Conservation (phyloP, 2,329 filamentous ascomycete genomes). For the Diaporthe sp. region DNA sequence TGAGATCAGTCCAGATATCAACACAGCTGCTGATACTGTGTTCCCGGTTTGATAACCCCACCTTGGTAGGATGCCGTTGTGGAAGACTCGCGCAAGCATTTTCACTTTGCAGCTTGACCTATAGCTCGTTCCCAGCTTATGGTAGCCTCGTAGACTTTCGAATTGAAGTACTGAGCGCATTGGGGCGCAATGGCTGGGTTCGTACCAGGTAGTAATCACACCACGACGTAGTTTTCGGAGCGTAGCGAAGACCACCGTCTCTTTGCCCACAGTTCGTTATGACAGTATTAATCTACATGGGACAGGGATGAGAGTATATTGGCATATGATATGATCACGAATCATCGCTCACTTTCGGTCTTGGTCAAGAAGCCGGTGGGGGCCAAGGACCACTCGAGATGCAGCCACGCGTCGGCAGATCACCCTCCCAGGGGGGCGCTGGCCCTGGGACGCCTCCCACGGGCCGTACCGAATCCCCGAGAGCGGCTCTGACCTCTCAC, state of each 20-base stretch:
- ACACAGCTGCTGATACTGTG: neutral
- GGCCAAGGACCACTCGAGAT: neutral
- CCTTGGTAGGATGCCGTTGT: fast-evolving
- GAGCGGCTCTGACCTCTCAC: neutral
- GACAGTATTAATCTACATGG: neutral
- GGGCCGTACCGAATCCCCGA: conserved; percentile 25
- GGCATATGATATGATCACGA: neutral
- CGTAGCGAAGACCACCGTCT: neutral
- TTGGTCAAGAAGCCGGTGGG: neutral
- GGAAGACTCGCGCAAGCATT: neutral
- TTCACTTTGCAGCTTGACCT: neutral
- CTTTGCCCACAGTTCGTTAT: no score
- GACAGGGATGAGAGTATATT: neutral
- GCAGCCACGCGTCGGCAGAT: conserved; percentile 5
- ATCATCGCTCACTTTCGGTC: neutral
- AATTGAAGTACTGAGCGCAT: neutral
- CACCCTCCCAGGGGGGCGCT: neutral
- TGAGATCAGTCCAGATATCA: no score
- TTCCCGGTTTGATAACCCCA: fast-evolving
- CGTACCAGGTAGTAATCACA: neutral
- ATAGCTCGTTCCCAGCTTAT: neutral
- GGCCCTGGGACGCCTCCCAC: neutral
- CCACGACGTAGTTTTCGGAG: neutral
- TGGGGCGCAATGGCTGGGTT: neutral
- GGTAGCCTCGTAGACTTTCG: neutral